Conservation (phyloP, 768 basidiomycete species). For the Mrakia hoshinonis region DNA sequence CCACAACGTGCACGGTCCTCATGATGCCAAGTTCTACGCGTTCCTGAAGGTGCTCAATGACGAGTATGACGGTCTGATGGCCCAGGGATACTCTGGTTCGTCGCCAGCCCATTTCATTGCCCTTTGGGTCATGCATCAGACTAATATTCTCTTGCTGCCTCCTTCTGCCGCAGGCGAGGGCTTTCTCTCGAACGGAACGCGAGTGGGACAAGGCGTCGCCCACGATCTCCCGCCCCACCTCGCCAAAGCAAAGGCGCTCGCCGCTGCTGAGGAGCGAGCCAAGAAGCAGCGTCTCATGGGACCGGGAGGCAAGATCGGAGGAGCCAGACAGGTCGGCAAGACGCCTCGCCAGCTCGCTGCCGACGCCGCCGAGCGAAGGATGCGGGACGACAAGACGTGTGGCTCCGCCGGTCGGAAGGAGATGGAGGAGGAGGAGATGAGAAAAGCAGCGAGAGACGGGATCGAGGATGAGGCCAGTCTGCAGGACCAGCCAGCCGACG, state of each 20-base stretch:
- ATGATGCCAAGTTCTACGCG: constrained; percentile 54
- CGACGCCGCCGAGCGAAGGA: constrained; percentile 63
- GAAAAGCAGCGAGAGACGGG: constrained; percentile 14
- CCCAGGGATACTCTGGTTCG: constrained; percentile 66
- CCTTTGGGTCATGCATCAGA: not conserved
- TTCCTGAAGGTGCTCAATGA: constrained; percentile 57
- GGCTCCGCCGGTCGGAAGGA: constrained; percentile 32
- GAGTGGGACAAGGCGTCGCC: constrained; percentile 59
- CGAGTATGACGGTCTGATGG: constrained; percentile 70
- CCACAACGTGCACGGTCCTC: constrained; percentile 80
- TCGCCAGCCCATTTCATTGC: not conserved
- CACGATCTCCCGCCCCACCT: constrained; percentile 60
- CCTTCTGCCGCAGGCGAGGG: constrained; percentile 54
- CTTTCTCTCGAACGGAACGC: constrained; percentile 66
- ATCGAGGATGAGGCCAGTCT: not conserved
- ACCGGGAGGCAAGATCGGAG: constrained; percentile 50
- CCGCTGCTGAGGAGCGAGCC: constrained; percentile 68
- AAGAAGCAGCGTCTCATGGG: constrained; percentile 46
- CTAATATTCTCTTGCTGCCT: not conserved
- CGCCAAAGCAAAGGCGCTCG: constrained; percentile 59
- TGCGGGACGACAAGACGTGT: constrained; percentile 65
- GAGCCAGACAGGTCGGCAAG: constrained; percentile 41
- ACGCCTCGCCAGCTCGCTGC: constrained; percentile 46
- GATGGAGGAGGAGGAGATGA: constrained; percentile 30
- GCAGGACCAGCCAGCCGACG: not conserved